phyloP scores from a whole-genome alignment of 805 yeast species.

The Candida easanensis region DNA sequence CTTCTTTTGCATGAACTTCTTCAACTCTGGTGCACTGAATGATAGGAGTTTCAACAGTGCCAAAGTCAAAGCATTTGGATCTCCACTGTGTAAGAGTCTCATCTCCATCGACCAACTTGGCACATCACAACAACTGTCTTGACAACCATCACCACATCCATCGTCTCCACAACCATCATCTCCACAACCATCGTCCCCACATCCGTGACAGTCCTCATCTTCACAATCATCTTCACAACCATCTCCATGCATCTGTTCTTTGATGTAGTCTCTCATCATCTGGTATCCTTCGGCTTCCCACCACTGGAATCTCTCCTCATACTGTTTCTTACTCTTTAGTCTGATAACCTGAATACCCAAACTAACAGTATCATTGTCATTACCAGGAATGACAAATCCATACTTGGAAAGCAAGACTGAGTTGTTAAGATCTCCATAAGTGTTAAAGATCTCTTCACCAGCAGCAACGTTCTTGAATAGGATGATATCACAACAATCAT shows the following conservation, averaged over 20 bases:
- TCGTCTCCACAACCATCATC: constrained; percentile 17
- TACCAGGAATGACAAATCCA: constrained; percentile 65
- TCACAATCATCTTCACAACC: constrained; percentile 22
- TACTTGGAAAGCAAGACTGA: constrained; percentile 67
- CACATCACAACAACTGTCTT: too few species aligned
- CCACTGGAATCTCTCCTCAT: constrained; percentile 44
- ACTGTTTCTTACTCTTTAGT: constrained; percentile 32
- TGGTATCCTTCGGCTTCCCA: constrained; percentile 46
- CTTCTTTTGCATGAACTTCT: constrained; percentile 24
- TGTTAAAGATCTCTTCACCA: constrained; percentile 70
- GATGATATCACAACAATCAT: constrained; percentile 71
- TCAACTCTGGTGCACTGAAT: constrained; percentile 27
- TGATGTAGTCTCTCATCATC: constrained; percentile 19
- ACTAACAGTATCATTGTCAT: constrained; percentile 54
- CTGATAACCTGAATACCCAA: constrained; percentile 50
- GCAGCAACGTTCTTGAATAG: constrained; percentile 40
- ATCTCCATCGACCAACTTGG: constrained; percentile 46
- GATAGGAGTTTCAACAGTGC: constrained; percentile 39
- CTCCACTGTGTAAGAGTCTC: constrained; percentile 39
- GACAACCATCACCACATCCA: constrained; percentile 20
- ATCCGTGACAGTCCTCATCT: constrained; percentile 15
- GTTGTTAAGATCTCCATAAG: constrained; percentile 76
- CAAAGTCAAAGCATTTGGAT: constrained; percentile 41
- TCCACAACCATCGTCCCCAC: constrained; percentile 11
- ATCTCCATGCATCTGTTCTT: constrained; percentile 14